A percentile compares a stretch with the other conserved stretches of the same genome.
phyloP scores from a whole-genome alignment of 148 eudicot genomes.

The Rhododendron ovatum region DNA sequence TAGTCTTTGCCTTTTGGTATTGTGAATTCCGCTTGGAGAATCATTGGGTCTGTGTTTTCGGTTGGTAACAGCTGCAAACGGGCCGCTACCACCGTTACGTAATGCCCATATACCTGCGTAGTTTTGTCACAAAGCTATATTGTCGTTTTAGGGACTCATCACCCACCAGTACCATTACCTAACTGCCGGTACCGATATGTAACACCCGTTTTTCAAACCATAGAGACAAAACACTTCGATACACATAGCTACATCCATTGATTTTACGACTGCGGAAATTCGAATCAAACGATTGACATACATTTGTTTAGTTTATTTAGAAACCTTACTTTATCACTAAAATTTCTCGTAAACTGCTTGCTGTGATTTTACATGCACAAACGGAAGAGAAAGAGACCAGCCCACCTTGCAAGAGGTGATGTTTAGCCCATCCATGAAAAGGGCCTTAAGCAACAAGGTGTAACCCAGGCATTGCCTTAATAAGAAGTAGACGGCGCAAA shows the following conservation, averaged over 20 bases:
- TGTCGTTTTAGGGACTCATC: background rate
- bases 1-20: no score
- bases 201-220: background rate
- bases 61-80: background rate
- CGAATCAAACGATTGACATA: background rate
- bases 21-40: background rate
- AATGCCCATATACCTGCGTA: background rate
- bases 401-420: background rate
- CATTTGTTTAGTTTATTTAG: background rate
- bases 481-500: background rate
- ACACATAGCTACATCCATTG: background rate
- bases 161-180: background rate
- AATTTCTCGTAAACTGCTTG: background rate
- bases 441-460: background rate
- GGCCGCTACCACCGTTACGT: background rate
- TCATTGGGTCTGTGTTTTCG: background rate
- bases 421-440: slow-evolving; percentile 1
- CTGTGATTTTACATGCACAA: background rate
- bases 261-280: background rate
- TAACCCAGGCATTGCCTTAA: background rate
- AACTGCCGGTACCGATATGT: background rate
- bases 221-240: background rate
- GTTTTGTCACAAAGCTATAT: background rate
- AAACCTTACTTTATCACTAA: background rate
- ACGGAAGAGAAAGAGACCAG: background rate